Evolutionary conservation across 2,329 filamentous ascomycete genomes (phyloP), one percentile per base, ranked within the genome.

Genomic region (Madurella mycetomatis): DNA sequence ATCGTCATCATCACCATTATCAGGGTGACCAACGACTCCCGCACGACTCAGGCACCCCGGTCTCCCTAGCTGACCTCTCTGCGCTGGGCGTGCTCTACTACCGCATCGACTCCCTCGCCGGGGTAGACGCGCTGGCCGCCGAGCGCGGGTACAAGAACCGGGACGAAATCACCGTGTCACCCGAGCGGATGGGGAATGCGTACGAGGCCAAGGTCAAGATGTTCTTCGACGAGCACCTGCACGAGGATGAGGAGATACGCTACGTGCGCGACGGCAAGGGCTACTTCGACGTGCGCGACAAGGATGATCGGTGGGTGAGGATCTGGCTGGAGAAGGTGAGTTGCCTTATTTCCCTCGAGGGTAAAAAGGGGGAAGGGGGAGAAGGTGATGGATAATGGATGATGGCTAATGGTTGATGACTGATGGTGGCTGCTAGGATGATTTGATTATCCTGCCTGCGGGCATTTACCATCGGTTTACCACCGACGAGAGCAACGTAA

Each of bases 391-490:
- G n/a, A n/a, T n/a, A n/a, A n/a, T n/a, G n/a, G n/a, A n/a, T n/a
- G n/a, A n/a, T n/a, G 30, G 25, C 19, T 30, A n/a, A n/a, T 19
- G 25, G 15, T 7, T 25, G n/a, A 17, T 13, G 25, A 34, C 34
- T 49, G n/a, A 44, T 18, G 34, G 11, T 25, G 8, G 31, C 2
- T 5, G 37, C 7, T 47, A 73, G 75, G 78, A 85, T 64, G 94
- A 99, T 74, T 75, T 99, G 72, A 88, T 99, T 65, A 92, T 99
- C 66, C 77, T 99, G 62, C 94, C 94, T 1, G 85, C 92, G 41
- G 94, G 94, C 2, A 97, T 99, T 57, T 99, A 96, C 72, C 94
- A 99, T 74, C 86, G 94, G 5, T 99, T 99, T 69, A 99, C 94
- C 8, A 97, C 92, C 0, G 92, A 96, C 71, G 85, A 87, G 68